A percentile compares a stretch with the other conserved stretches of the same genome.
These are phyloP conservation scores for Rheum nobile DNA, from an alignment of 148 eudicot genomes.

Conservation along the genomic window DNA sequence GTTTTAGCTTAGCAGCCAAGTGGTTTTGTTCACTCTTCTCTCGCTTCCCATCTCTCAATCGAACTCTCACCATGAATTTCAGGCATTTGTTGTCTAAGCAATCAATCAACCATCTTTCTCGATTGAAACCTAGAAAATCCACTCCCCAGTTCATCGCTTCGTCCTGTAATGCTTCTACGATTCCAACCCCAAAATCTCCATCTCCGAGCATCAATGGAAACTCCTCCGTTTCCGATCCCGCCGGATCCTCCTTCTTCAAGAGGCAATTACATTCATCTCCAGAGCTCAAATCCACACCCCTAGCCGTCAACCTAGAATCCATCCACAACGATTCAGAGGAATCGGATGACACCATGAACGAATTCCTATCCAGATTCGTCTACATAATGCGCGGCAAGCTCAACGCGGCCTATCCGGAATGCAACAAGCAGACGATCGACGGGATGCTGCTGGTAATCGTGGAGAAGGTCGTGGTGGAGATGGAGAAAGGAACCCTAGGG, in stretches of 20 bases:
- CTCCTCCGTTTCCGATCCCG: background rate
- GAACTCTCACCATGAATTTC: conserved; percentile 18
- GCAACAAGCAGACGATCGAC: conserved; percentile 47
- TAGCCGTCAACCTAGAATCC: background rate
- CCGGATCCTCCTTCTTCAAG: background rate
- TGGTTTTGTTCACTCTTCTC: background rate
- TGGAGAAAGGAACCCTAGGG: conserved; percentile 50
- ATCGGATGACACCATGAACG: conserved; percentile 53
- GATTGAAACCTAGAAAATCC: conserved; percentile 2
- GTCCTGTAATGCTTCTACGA: conserved; percentile 1
- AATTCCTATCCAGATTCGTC: conserved; percentile 74
- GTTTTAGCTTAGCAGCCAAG: background rate
- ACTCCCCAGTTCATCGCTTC: conserved; percentile 7
- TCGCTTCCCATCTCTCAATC: background rate
- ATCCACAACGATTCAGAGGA: conserved; percentile 17
- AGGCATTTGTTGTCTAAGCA: conserved; percentile 15
- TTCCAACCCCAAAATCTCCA: conserved; percentile 6
- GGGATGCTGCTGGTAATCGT: conserved; percentile 69
- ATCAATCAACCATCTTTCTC: background rate
- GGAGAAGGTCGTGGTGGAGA: conserved; percentile 48
- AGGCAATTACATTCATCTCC: background rate
- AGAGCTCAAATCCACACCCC: background rate
- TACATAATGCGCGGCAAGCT: conserved; percentile 76
- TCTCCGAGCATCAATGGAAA: background rate
- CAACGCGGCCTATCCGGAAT: conserved; percentile 34